Percentiles rank a stretch among this genome's conserved stretches.
Conservation (phyloP, 768 basidiomycete species). For the Boletus fagicola region DNA sequence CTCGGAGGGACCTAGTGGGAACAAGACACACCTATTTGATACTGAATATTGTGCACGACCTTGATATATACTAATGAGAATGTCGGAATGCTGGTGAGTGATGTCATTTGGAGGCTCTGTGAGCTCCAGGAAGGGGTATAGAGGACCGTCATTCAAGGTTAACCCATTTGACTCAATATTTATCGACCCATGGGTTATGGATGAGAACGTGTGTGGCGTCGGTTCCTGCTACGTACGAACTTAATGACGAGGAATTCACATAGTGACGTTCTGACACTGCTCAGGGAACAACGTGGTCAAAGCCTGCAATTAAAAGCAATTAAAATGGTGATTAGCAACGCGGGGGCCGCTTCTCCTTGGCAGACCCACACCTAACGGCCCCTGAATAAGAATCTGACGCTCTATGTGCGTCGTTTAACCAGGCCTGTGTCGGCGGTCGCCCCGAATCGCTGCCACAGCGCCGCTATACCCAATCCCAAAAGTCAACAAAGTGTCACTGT, state of each 20-base stretch:
- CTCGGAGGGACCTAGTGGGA: background rate
- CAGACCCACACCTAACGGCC: background rate
- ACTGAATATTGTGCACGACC: conserved; percentile 6
- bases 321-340: background rate
- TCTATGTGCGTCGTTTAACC: background rate
- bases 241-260: background rate
- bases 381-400: background rate
- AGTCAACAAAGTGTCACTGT: background rate
- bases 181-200: background rate
- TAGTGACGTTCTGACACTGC: background rate
- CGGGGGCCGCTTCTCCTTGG: background rate
- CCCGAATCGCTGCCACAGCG: background rate
- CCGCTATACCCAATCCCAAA: background rate
- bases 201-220: background rate
- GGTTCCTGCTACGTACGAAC: background rate
- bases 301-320: background rate
- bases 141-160: no score
- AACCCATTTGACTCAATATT: background rate
- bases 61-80: conserved; percentile 7
- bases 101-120: conserved; percentile 4
- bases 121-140: background rate
- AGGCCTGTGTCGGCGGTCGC: background rate
- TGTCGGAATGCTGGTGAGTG: background rate
- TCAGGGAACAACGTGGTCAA: background rate
- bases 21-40: conserved; percentile 10